A percentile compares a stretch with the other conserved stretches of the same genome.
phyloP scores from a whole-genome alignment of 345 rosid species.

The Populus ilicifolia region DNA sequence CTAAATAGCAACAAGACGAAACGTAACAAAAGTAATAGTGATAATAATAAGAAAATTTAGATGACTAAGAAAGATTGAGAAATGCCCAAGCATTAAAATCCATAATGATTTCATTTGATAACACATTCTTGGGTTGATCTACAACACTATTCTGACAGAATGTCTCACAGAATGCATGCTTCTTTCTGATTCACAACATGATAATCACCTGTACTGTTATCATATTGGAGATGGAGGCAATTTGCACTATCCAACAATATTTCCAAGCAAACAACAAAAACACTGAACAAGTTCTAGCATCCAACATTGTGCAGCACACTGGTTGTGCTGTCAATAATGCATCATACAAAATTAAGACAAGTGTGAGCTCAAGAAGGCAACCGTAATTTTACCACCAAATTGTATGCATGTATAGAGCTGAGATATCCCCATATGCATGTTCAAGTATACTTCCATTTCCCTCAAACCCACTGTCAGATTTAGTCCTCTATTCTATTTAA shows the following conservation, averaged over 20 bases:
- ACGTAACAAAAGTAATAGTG: too few relatives aligned
- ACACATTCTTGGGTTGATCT: background rate
- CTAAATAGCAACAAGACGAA: slow-evolving; percentile 29
- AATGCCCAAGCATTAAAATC: background rate
- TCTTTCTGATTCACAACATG: background rate
- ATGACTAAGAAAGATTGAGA: background rate
- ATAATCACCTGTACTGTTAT: background rate
- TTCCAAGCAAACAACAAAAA: background rate
- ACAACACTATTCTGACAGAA: background rate
- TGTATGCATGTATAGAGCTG: background rate
- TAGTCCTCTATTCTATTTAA: background rate
- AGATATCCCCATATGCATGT: background rate
- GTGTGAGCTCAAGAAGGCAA: too few relatives aligned
- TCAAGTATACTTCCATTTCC: background rate
- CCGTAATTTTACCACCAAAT: too few relatives aligned
- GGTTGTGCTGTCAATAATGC: background rate
- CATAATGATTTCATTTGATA: background rate
- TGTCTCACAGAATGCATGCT: background rate
- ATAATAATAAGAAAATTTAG: background rate
- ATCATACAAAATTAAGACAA: too few relatives aligned
- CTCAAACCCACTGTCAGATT: background rate
- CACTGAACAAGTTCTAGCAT: background rate
- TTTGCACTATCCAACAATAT: background rate
- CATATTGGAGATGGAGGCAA: background rate
- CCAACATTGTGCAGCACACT: background rate